A percentile compares a stretch with the other conserved stretches of the same genome.
Conservation (phyloP, 306 rosid species). For the Canavalia gladiata region DNA sequence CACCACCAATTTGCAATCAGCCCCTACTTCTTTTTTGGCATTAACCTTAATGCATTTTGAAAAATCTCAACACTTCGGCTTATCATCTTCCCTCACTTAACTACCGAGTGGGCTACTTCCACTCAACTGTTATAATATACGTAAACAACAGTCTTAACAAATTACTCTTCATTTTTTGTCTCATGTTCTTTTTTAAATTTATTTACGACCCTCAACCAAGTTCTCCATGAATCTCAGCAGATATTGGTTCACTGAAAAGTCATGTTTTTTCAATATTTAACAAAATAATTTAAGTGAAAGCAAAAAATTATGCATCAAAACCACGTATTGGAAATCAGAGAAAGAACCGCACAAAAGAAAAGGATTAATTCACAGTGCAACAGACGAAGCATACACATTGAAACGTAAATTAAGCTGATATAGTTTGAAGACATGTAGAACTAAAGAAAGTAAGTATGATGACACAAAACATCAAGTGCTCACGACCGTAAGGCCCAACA, state of each 20-base stretch:
- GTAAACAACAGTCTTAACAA: not conserved
- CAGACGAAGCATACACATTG: not conserved
- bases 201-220: not conserved
- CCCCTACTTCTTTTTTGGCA: not conserved
- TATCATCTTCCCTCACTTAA: not conserved
- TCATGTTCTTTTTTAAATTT: not conserved
- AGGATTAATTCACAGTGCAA: not conserved
- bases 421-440: not conserved
- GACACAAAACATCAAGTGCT: no score
- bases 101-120: not conserved
- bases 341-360: not conserved
- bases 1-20: constrained; percentile 5
- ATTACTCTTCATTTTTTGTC: not conserved
- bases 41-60: not conserved
- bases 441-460: not conserved
- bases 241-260: not conserved
- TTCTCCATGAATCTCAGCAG: not conserved
- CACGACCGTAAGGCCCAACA: not conserved
- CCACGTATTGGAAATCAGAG: not conserved
- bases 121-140: not conserved
- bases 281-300: not conserved
- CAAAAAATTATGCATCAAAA: not conserved
- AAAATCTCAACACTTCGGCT: not conserved
- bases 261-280: not conserved
- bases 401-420: not conserved